A percentile compares a stretch with the other conserved stretches of the same genome.
Evolutionary conservation across 2,329 filamentous ascomycete genomes (phyloP).

Genomic region (Neofusicoccum ribis): DNA sequence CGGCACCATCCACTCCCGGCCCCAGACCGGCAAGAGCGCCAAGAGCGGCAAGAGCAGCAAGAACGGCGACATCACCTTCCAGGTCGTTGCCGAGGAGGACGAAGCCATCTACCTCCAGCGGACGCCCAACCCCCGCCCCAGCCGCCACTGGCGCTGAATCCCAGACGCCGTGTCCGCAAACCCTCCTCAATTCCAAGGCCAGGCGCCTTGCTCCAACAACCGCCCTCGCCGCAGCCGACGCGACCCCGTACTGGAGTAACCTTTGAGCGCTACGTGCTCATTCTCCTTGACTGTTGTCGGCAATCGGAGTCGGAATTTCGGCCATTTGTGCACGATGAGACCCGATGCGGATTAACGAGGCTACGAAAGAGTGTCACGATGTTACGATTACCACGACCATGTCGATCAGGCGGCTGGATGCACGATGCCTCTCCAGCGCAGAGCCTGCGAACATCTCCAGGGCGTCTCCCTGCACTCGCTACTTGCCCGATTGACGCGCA

Average conservation of each 20-base stretch:
- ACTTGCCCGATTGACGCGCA: neutral
- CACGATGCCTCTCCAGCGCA: neutral
- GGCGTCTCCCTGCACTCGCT: neutral
- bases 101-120: conserved; percentile 11
- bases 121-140: neutral
- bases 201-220: neutral
- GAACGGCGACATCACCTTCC: conserved; percentile 5
- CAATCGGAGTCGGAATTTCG: conserved; percentile 6
- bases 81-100: conserved; percentile 8
- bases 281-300: conserved; percentile 7
- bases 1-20: conserved; percentile 14
- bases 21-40: conserved; percentile 6
- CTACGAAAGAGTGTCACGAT: conserved; percentile 2
- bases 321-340: conserved; percentile 1
- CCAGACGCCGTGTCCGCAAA: neutral
- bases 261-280: neutral
- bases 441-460: neutral
- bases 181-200: neutral
- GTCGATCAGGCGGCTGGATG: neutral
- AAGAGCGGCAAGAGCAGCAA: conserved; percentile 17
- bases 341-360: conserved; percentile 10
- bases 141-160: conserved; percentile 3
- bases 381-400: conserved; percentile 5
- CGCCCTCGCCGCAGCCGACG: neutral
- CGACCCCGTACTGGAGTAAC: conserved; percentile 5